Evolutionary conservation across 306 rosid genomes (phyloP).

Genomic region (Abrus precatorius): DNA sequence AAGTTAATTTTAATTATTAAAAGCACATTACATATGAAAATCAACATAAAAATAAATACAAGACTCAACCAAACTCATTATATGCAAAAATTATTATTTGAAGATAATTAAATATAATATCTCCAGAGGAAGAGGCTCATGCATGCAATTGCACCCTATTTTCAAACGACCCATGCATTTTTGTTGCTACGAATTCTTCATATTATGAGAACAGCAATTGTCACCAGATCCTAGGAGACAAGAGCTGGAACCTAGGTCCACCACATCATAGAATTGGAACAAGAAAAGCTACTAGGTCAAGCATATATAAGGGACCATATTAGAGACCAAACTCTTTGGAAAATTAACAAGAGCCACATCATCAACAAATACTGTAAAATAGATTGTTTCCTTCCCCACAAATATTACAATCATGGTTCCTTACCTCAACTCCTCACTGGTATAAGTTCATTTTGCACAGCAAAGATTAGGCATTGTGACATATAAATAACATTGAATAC

Average conservation of each 20-base stretch:
- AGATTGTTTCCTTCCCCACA: neutral
- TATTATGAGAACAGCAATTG: neutral
- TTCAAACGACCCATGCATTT: constrained; percentile 27
- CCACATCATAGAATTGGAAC: neutral
- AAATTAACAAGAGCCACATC: neutral
- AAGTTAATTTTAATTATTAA: too few species aligned
- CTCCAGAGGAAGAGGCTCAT: too few species aligned
- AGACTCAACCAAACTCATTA: too few species aligned
- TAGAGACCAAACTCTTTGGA: neutral
- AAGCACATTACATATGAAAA: too few species aligned
- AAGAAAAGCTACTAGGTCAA: neutral
- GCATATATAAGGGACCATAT: neutral
- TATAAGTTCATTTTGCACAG: constrained; percentile 6
- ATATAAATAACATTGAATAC: constrained; percentile 20
- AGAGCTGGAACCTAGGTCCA: constrained; percentile 17
- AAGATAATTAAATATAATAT: too few species aligned
- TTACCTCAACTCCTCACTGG: neutral
- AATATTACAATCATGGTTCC: constrained; percentile 10
- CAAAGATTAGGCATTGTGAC: neutral
- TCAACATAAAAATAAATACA: too few species aligned
- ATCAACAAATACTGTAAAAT: constrained; percentile 34
- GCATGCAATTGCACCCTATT: constrained; percentile 19
- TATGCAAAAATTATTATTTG: too few species aligned
- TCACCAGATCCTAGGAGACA: constrained; percentile 13
- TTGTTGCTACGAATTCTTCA: neutral